Evolutionary conservation across 305 asterid species (phyloP).

Genomic region (Solanum hybrid): DNA sequence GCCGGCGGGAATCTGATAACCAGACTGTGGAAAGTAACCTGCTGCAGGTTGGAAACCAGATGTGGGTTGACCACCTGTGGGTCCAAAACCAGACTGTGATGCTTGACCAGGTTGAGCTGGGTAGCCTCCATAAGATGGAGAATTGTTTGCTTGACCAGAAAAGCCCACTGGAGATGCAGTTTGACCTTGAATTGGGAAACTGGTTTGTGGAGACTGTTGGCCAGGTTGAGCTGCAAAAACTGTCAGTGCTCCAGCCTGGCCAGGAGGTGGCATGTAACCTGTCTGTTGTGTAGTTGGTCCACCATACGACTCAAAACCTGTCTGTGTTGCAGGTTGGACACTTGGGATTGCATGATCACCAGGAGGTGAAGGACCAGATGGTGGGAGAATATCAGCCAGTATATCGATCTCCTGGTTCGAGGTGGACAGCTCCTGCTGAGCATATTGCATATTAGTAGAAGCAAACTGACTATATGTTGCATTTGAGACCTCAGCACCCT

Average conservation of each 20-base stretch:
- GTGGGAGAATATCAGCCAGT: conserved; percentile 94
- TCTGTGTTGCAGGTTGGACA: conserved; percentile 30
- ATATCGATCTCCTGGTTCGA: conserved; percentile 53
- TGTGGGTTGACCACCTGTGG: conserved; percentile 37
- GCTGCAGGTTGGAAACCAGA: conserved; percentile 18
- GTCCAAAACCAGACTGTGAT: conserved; percentile 41
- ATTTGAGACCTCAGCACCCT: conserved; percentile 25
- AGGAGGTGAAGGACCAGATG: conserved; percentile 43
- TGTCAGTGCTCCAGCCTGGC: conserved; percentile 28
- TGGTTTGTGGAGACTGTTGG: conserved; percentile 21
- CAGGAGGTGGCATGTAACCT: conserved; percentile 21
- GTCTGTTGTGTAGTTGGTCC: conserved; percentile 27
- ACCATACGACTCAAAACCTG: conserved; percentile 45
- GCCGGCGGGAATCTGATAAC: conserved; percentile 12
- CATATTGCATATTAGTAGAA: conserved; percentile 30
- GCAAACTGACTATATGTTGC: conserved; percentile 21
- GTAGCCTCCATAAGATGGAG: conserved; percentile 16
- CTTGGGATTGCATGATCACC: conserved; percentile 30
- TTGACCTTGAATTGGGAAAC: conserved; percentile 36
- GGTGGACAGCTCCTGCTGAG: conserved; percentile 44
- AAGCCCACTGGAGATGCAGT: conserved; percentile 13
- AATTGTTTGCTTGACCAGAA: conserved; percentile 15
- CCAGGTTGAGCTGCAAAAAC: conserved; percentile 38
- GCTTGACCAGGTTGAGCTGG: conserved; percentile 49
- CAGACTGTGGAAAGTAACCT: conserved; percentile 17